These are phyloP conservation scores for Linanthus parryae DNA, from an alignment of 148 eudicot genomes.

Conservation along the genomic window DNA sequence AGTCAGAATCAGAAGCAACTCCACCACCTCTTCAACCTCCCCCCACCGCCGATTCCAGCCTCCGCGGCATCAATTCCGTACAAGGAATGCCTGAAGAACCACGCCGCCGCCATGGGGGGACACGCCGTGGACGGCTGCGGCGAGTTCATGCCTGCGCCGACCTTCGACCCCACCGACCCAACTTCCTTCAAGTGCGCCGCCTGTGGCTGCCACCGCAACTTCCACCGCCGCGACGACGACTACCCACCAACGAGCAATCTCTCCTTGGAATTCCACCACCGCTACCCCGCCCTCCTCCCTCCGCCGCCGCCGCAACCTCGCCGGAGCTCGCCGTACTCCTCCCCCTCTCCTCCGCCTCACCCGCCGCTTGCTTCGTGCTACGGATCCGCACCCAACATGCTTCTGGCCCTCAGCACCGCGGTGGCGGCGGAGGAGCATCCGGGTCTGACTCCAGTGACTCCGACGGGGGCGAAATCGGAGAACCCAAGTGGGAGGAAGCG, in stretches of 20 bases:
- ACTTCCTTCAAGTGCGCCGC: conserved; percentile 45
- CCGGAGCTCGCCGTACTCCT: conserved; percentile 12
- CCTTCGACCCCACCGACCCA: conserved; percentile 30
- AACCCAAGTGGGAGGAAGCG: conserved; percentile 24
- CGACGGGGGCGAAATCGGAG: conserved; percentile 12
- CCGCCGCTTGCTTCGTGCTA: conserved; percentile 11
- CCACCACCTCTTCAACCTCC: too few relatives aligned
- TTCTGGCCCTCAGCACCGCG: conserved; percentile 14
- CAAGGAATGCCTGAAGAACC: conserved; percentile 73
- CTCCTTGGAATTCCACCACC: too few relatives aligned
- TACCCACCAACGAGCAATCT: conserved; percentile 10
- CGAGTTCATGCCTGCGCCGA: conserved; percentile 67
- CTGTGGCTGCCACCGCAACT: conserved; percentile 93
- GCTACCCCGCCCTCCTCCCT: conserved; percentile 21
- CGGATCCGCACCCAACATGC: conserved; percentile 9
- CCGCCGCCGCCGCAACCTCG: not conserved
- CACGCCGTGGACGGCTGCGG: conserved; percentile 91
- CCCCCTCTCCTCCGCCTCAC: conserved; percentile 22
- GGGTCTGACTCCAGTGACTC: conserved; percentile 3
- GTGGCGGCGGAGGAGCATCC: not conserved
- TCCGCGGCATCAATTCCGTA: conserved; percentile 20
- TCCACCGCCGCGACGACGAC: conserved; percentile 76
- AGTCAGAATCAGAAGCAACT: conserved; percentile 6
- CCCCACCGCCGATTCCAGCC: not conserved
- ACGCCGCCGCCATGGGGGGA: conserved; percentile 71